Evolutionary conservation across 495 filamentous ascomycete genomes (phyloP), one percentile per base, ranked within the genome.

Genomic region (Aspergillus campestris): DNA sequence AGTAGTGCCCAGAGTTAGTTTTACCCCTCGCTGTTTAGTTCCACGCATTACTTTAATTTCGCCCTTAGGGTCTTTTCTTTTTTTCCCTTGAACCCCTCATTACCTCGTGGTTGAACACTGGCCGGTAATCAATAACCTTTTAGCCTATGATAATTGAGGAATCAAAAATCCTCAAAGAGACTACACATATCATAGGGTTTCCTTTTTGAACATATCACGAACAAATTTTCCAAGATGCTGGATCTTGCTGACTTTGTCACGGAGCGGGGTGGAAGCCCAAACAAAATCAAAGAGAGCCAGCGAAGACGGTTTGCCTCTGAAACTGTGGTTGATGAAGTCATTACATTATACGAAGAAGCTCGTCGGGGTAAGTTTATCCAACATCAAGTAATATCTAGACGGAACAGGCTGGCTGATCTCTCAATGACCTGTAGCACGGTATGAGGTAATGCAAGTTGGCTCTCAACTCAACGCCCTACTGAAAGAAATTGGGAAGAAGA

Each of bases 401-500:
- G 31, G 29, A 15, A 43, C 31, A 33, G 10, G 24, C 8, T 31
- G 9, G 29, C 29, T 38, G 11, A 40, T 48, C 8, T 37, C 58
- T 24, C 46, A 15, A 34, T n/a, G 6, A 43, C 7, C 13, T 52
- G 33, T 63, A 86, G 83, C 86, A 27, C 78, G 85, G 47, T 97
- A 96, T 62, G 78, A 76, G 29, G 84, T 83, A 12, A 83, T 80
- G 14, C 84, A 92, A 55, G 79, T 94, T 45, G 80, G 80, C 45
- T 79, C 81, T 53, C 81, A 83, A 69, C 86, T 95, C 61, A 98
- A 97, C 66, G 79, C 75, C 8, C 74, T 87, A 12, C 86, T 92
- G 58, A 95, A 94, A 66, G 77, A 89, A 59, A 94, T 97, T 58
- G 89, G 86, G 12, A 72, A 75, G 49, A 94, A 90, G 75, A 95